Conservation (phyloP, 2,329 filamentous ascomycete species). For the Lachnellula hyalina region DNA sequence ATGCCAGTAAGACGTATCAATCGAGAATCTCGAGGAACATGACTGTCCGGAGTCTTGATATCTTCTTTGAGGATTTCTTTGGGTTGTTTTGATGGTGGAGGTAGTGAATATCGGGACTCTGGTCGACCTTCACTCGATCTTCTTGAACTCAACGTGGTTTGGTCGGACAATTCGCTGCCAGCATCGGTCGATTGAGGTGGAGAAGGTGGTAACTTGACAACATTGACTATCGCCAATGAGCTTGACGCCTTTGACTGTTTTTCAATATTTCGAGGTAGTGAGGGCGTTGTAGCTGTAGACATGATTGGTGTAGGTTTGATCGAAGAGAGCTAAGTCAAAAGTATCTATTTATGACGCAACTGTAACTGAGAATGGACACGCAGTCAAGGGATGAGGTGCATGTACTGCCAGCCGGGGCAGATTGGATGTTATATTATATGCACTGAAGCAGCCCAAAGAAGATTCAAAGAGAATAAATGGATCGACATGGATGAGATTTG, state of each 20-base stretch:
- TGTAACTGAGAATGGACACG: neutral
- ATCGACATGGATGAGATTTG: too few species aligned
- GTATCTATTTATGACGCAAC: neutral
- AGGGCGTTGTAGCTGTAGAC: constrained; percentile 6
- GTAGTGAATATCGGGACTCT: constrained; percentile 46
- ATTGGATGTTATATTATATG: too few species aligned
- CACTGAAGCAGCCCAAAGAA: too few species aligned
- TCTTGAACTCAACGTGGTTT: constrained; percentile 15
- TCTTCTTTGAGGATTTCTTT: constrained; percentile 67
- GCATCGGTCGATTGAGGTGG: constrained; percentile 27
- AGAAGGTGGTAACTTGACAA: constrained; percentile 21
- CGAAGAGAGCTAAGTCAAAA: neutral
- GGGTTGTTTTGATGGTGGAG: constrained; percentile 54
- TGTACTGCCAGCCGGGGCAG: too few species aligned
- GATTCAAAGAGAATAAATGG: too few species aligned
- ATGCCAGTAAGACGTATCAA: constrained; percentile 82
- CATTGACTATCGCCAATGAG: neutral
- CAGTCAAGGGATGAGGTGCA: neutral
- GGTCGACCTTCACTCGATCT: constrained; percentile 11
- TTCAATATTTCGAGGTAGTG: neutral
- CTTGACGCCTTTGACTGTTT: neutral
- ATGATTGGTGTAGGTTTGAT: neutral
- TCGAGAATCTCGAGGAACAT: constrained; percentile 73
- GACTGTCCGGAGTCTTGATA: constrained; percentile 74
- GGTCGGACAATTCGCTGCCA: constrained; percentile 19